Percentiles rank a stretch among this genome's conserved stretches.
These are phyloP conservation scores for Aureoboletus auriporus DNA, from an alignment of 768 basidiomycete genomes.

Conservation along the genomic window DNA sequence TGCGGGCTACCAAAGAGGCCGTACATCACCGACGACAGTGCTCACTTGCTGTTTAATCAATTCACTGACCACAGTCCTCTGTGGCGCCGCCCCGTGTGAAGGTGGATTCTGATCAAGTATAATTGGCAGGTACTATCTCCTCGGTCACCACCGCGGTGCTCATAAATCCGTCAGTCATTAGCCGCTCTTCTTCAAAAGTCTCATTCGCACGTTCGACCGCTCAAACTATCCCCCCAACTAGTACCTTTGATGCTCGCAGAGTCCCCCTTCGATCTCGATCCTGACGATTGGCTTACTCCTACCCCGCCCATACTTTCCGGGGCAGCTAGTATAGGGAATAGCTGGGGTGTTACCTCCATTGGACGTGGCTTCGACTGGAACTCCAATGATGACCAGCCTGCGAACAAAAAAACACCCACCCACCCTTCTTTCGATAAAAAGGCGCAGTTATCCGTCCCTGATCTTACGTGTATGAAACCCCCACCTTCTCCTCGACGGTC, in stretches of 20 bases:
- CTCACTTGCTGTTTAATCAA: background rate
- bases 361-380: slow-evolving; percentile 82
- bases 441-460: slow-evolving; percentile 6
- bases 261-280: slow-evolving; percentile 47
- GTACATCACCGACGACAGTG: background rate
- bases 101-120: background rate
- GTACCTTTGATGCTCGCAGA: slow-evolving; percentile 50
- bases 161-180: slow-evolving; percentile 1
- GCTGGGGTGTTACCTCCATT: slow-evolving; percentile 84
- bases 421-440: slow-evolving; percentile 6
- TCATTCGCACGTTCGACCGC: background rate
- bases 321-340: slow-evolving; percentile 65
- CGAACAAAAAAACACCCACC: slow-evolving; percentile 1
- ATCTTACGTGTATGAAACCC: slow-evolving; percentile 14
- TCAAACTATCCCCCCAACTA: background rate
- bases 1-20: background rate
- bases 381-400: slow-evolving; percentile 34
- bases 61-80: background rate
- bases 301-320: slow-evolving; percentile 51
- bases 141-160: background rate
- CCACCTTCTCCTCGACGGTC: slow-evolving; percentile 9
- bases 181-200: background rate
- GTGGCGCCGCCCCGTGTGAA: slow-evolving; percentile 13
- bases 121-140: background rate
- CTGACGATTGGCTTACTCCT: slow-evolving; percentile 61